Base-by-base conservation (phyloP, 305 asterid species). In the Salvia sclarea region DNA sequence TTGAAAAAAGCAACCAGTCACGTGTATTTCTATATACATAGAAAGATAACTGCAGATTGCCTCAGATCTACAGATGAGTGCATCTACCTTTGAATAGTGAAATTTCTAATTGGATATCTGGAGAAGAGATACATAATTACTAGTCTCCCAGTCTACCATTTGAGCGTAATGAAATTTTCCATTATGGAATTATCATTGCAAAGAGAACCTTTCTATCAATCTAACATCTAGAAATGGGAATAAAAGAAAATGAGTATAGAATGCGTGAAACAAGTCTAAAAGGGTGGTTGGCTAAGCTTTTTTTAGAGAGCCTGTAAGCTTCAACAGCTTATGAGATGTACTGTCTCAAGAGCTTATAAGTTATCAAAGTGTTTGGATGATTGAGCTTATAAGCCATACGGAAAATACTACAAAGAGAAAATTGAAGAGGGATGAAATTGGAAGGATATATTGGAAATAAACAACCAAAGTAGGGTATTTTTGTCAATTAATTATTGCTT, bases 161-260 rank as follows among this genome's bases (percentile, higher is more conserved):
- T 9, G 38, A 49, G 53, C 11, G 41, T 4, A 37, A n/a, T 22
- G 21, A 0, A 2, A 48, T 18, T 48, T 48, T 21, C 6, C n/a
- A 6, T 18, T 6, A 6, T 5, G 4, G 24, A 8, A 48, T 6
- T 48, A 48, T 12, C 54, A 6, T 6, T 48, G 54, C 13, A 48
- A 7, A 18, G 28, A n/a, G n/a, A n/a, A n/a, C n/a, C n/a, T n/a
- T n/a, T n/a, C n/a, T n/a, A n/a, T n/a, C n/a, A n/a, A n/a, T n/a
- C n/a, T n/a, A n/a, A n/a, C n/a, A n/a, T n/a, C 18, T 6, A 43
- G 22, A 41, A 57, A 3, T 45, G 5, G 49, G 43, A 37, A 37
- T 9, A 37, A 65, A 41, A 50, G 40, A 14, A 21, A 69, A 41
- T 12, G 45, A 78, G 61, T 60, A 66, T 6, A 37, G 41, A 53